These are phyloP conservation scores for Carallia pectinifolia DNA, from an alignment of 345 rosid species.

Conservation along the genomic window DNA sequence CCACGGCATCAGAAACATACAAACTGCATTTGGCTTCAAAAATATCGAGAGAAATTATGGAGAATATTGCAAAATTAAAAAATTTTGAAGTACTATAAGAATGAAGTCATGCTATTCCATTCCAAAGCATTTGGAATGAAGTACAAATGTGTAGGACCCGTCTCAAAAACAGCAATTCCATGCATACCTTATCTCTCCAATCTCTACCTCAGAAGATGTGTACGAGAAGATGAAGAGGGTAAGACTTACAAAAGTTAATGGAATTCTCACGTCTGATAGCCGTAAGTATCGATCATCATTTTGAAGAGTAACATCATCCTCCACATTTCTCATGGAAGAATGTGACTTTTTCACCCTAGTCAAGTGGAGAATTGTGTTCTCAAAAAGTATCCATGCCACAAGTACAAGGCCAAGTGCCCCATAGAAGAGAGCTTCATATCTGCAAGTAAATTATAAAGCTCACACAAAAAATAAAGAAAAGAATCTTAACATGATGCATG, in stretches of 20 bases:
- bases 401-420: slow-evolving; percentile 76
- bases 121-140: too few relatives aligned
- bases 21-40: slow-evolving; percentile 10
- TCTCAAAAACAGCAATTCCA: neutral
- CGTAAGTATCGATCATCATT: slow-evolving; percentile 59
- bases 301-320: slow-evolving; percentile 16
- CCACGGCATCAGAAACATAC: slow-evolving; percentile 18
- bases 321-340: slow-evolving; percentile 33
- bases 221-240: neutral
- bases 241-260: slow-evolving; percentile 73
- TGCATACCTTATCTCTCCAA: neutral
- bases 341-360: slow-evolving; percentile 39
- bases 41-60: neutral
- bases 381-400: slow-evolving; percentile 80
- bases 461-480: slow-evolving; percentile 3
- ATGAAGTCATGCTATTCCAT: too few relatives aligned
- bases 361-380: slow-evolving; percentile 58
- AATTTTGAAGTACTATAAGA: too few relatives aligned
- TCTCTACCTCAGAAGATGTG: neutral
- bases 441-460: slow-evolving; percentile 31
- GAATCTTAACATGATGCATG: neutral
- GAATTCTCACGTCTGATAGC: slow-evolving; percentile 84
- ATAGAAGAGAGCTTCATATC: slow-evolving; percentile 94
- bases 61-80: neutral
- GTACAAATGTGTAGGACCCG: neutral